Conservation (phyloP, 345 rosid genomes). For the Aquilaria malaccensis region DNA sequence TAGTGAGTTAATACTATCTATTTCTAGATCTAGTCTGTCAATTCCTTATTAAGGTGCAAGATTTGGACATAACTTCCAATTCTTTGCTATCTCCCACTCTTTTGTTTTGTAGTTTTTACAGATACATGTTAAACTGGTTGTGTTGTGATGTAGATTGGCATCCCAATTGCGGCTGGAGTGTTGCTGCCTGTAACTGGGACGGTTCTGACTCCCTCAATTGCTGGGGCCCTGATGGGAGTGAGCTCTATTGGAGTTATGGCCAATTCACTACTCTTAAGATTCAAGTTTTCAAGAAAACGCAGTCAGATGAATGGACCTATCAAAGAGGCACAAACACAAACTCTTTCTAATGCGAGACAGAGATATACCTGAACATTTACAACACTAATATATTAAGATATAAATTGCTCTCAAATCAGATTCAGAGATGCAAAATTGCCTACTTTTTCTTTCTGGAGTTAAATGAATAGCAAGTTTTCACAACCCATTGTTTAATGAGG, state of each 20-base stretch:
- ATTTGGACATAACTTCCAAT: neutral
- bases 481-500: too few relatives aligned
- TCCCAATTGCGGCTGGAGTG: constrained; percentile 91
- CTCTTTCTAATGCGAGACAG: constrained; percentile 17
- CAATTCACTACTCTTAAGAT: constrained; percentile 71
- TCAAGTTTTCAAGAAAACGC: constrained; percentile 48
- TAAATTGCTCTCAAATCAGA: too few relatives aligned
- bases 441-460: too few relatives aligned
- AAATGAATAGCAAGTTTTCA: too few relatives aligned
- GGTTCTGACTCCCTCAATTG: constrained; percentile 88
- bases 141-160: constrained; percentile 46
- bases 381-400: too few relatives aligned
- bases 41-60: neutral
- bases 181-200: constrained; percentile 80
- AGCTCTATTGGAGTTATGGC: constrained; percentile 95
- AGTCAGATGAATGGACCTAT: constrained; percentile 14
- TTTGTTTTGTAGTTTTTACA: neutral
- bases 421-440: too few relatives aligned
- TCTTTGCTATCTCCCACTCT: neutral
- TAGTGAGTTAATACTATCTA: constrained; percentile 43
- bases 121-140: constrained; percentile 2
- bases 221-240: constrained; percentile 95
- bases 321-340: constrained; percentile 7
- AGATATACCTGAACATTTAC: neutral
- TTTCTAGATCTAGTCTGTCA: neutral